Base-by-base conservation (phyloP, 1,139 yeast species). In the Suhomyces kunorum region DNA sequence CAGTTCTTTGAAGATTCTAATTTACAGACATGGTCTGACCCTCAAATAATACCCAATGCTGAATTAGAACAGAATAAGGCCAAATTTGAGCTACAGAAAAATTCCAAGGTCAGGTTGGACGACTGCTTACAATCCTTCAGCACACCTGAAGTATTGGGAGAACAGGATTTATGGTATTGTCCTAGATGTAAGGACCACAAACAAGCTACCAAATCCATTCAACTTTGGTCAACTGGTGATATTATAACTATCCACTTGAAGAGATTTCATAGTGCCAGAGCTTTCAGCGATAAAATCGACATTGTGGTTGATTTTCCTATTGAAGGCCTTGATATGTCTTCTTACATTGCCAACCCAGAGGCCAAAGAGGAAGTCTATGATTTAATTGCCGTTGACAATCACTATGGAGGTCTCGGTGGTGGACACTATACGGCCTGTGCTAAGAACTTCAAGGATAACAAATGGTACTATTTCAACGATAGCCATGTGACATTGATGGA, bases 381-480 rank as follows among this genome's bases (percentile, higher is more conserved):
- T 58, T 69, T 92, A 51, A 75, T 87, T 54, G 98, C 95, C 0
- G 97, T 92, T 18, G 98, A 90, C 59, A 90, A 90, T 59, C 98
- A 92, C 59, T 90, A 75, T 58, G 98, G 98, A 40, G 97, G 98
- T 0, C 71, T 92, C 23, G 98, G 98, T 1, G 98, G 98, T 6
- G 98, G 98, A 3, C 98, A 92, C 64, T 92, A 92, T 59, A 92
- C 98, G 1, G 88, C 98, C 0, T 83, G 81, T 52, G 97, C 79
- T 1, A 84, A 83, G 59, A 90, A 90, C 56, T 83, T 81, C 61
- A 71, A 80, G 36, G 95, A 87, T 54, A 66, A 68, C 22, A 72
- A 81, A 48, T 92, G 98, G 98, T 89, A 89, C 59, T 86, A 88
- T 57, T 92, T 76, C 61, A 92, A 92, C 58, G 98, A 92, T 60